Base-by-base conservation (phyloP, 1,284 basidiomycete genomes). In the Leccinum pallidistipes region DNA sequence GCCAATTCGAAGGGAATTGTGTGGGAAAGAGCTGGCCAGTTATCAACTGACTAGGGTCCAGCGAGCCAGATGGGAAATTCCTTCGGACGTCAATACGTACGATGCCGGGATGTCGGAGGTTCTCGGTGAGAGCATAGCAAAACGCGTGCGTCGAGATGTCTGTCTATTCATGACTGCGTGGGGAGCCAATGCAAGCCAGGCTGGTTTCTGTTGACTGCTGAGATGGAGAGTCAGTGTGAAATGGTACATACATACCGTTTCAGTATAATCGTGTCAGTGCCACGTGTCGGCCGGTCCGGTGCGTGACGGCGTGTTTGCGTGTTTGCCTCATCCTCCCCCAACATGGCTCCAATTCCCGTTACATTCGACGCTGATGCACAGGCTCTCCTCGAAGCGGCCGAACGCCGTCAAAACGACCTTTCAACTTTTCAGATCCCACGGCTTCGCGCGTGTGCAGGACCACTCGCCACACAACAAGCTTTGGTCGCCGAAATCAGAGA, bases 401-500 rank as follows among this genome's bases (percentile, higher is more conserved):
- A 82, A 52, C 78, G 91, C 43, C 81, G 85, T 5, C 78, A 86
- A 63, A 80, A 76, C 5, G 91, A 94, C 72, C 73, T 96, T 7
- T 69, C 78, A 5, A 79, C 86, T 9, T 87, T 86, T 68, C 91
- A 94, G 73, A 81, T 97, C 43, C 90, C 92, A 0, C 84, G 91
- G 5, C 78, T 96, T 55, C 79, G 81, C 8, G 71, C 77, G 54
- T 94, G 90, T 71, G 77, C 74, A 11, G 91, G 89, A 0, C 87
- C 92, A 2, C 74, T 91, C 5, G 71, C 81, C 0, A 70, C 85
- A 5, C 92, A 95, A 67, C 88, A 92, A 69, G 83, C 86, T 56
- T 81, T 91, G 57, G 86, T 86, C 0, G 84, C 85, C 3, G 92
- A 94, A 71, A 73, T 95, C 60, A 80, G 90, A 36, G 87, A 89